Evolutionary conservation across 768 basidiomycete species (phyloP).

Genomic region (Tulasnella sp.): DNA sequence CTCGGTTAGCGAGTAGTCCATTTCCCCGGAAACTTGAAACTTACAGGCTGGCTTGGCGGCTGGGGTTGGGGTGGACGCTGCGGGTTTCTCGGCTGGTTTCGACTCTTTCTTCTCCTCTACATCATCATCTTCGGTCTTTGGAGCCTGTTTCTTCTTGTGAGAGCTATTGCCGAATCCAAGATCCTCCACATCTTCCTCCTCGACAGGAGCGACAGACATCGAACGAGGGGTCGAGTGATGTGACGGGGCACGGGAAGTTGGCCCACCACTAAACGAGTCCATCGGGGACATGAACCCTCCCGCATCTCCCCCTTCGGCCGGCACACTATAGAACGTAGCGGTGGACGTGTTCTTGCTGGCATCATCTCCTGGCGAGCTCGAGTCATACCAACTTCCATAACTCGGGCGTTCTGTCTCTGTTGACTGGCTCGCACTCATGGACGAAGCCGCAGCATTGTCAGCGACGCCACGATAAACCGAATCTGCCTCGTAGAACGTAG

Average conservation of each 20-base stretch:
- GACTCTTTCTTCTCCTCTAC: constrained; percentile 21
- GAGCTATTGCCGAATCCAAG: constrained; percentile 84
- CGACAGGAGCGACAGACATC: constrained; percentile 30
- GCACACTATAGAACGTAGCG: constrained; percentile 52
- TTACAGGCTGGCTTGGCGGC: constrained; percentile 33
- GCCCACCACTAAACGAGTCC: constrained; percentile 52
- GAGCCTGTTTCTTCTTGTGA: constrained; percentile 39
- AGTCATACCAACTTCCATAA: constrained; percentile 58
- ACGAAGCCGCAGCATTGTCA: background rate
- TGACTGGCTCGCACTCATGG: background rate
- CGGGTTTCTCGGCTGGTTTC: constrained; percentile 31
- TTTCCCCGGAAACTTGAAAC: constrained; percentile 29
- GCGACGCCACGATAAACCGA: constrained; percentile 4
- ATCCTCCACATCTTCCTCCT: constrained; percentile 71
- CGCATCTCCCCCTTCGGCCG: constrained; percentile 42
- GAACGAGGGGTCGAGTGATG: constrained; percentile 20
- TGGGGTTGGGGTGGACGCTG: constrained; percentile 18
- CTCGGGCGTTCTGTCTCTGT: constrained; percentile 5
- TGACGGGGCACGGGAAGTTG: constrained; percentile 32
- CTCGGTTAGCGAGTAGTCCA: background rate
- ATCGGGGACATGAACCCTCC: constrained; percentile 80
- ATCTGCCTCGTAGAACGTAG: constrained; percentile 42
- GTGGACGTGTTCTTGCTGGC: constrained; percentile 58
- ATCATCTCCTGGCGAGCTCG: constrained; percentile 39
- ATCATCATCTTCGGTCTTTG: constrained; percentile 17